Conservation (phyloP, 2,329 filamentous ascomycete species). For the Aspergillus viridinutans region DNA sequence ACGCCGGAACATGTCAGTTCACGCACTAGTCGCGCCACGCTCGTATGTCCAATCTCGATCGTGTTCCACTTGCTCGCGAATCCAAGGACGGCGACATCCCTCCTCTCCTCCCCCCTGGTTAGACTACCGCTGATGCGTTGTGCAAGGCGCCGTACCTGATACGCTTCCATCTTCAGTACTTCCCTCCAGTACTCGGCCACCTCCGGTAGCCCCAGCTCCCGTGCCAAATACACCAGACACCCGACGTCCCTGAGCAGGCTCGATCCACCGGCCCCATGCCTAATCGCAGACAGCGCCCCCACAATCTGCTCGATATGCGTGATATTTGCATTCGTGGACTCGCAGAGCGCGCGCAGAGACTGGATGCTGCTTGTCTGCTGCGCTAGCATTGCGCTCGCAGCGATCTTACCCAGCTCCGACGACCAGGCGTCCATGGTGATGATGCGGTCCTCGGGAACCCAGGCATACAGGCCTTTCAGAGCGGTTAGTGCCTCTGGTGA, state of each 20-base stretch:
- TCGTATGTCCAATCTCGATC: background rate
- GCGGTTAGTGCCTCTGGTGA: conserved; percentile 11
- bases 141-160: conserved; percentile 1
- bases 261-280: conserved; percentile 1
- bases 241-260: conserved; percentile 10
- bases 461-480: conserved; percentile 16
- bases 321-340: conserved; percentile 11
- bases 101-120: background rate
- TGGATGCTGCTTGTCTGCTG: conserved; percentile 14
- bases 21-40: conserved; percentile 2
- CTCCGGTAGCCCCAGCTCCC: conserved; percentile 13
- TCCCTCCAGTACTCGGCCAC: conserved; percentile 17
- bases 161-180: conserved; percentile 14
- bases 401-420: conserved; percentile 12
- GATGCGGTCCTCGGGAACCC: conserved; percentile 14
- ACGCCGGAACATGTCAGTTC: conserved; percentile 6
- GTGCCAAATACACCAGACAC: conserved; percentile 15
- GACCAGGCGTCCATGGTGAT: conserved; percentile 22
- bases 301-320: conserved; percentile 8
- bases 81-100: conserved; percentile 8
- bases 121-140: conserved; percentile 1
- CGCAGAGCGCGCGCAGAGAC: conserved; percentile 10
- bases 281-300: conserved; percentile 4
- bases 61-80: conserved; percentile 1
- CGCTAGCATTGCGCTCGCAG: conserved; percentile 9